Percentiles rank a stretch among this genome's conserved stretches.
Conservation (phyloP, 2,329 filamentous ascomycete genomes). For the Penicillium sp. region DNA sequence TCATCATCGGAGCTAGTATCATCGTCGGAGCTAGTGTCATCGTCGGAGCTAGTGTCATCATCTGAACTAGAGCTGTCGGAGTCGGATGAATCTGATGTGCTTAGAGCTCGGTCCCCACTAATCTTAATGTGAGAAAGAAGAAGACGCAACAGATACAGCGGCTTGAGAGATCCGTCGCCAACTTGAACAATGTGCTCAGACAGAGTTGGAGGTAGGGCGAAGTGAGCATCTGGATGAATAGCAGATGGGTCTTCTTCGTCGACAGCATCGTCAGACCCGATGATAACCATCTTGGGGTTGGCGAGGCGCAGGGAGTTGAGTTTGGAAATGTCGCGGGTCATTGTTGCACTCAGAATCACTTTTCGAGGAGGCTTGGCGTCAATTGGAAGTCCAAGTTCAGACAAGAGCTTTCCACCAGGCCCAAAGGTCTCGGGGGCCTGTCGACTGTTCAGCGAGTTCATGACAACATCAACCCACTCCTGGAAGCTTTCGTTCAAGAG, state of each 20-base stretch:
- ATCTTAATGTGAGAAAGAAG: slow-evolving; percentile 50
- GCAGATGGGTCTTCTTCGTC: slow-evolving; percentile 19
- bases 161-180: slow-evolving; percentile 69
- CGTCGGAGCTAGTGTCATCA: slow-evolving; percentile 33
- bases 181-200: slow-evolving; percentile 67
- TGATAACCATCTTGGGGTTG: slow-evolving; percentile 71
- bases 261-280: slow-evolving; percentile 55
- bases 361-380: slow-evolving; percentile 61
- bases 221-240: slow-evolving; percentile 35
- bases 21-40: slow-evolving; percentile 16
- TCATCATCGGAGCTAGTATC: slow-evolving; percentile 36
- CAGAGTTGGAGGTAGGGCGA: slow-evolving; percentile 62
- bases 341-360: slow-evolving; percentile 84
- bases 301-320: slow-evolving; percentile 70
- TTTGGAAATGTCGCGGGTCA: slow-evolving; percentile 82
- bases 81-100: slow-evolving; percentile 8
- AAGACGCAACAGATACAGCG: slow-evolving; percentile 78
- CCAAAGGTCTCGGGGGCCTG: slow-evolving; percentile 50
- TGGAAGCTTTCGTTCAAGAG: slow-evolving; percentile 89
- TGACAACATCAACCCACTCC: slow-evolving; percentile 76
- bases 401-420: slow-evolving; percentile 31
- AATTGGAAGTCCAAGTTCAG: slow-evolving; percentile 38
- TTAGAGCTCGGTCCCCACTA: slow-evolving; percentile 10
- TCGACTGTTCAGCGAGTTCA: slow-evolving; percentile 57
- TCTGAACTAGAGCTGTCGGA: slow-evolving; percentile 21